Percentiles rank a stretch among this genome's conserved stretches.
These are phyloP conservation scores for Tricholomella constricta DNA, from an alignment of 768 basidiomycete genomes.

Conservation along the genomic window DNA sequence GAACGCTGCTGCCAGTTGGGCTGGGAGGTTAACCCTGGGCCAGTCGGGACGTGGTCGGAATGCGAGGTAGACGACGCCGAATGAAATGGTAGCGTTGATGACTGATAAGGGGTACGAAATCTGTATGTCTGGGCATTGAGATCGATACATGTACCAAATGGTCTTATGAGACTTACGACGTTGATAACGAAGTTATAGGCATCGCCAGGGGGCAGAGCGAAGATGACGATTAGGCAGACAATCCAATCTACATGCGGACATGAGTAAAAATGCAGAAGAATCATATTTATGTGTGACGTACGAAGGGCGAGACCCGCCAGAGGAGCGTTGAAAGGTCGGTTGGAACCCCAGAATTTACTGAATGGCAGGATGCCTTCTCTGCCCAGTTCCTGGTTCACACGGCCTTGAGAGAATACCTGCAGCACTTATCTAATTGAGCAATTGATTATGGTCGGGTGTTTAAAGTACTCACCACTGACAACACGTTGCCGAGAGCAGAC, in stretches of 20 bases:
- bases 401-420: constrained; percentile 31
- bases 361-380: constrained; percentile 63
- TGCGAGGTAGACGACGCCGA: constrained; percentile 47
- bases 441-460: constrained; percentile 17
- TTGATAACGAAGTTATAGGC: constrained; percentile 67
- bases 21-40: constrained; percentile 20
- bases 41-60: constrained; percentile 28
- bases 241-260: constrained; percentile 29
- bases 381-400: constrained; percentile 64
- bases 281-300: constrained; percentile 33
- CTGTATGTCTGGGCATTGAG: constrained; percentile 12
- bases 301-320: constrained; percentile 56
- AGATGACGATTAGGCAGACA: constrained; percentile 38
- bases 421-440: not conserved
- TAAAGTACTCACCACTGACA: constrained; percentile 40
- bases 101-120: constrained; percentile 50
- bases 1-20: constrained; percentile 34
- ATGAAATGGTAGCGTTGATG: constrained; percentile 53
- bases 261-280: constrained; percentile 4
- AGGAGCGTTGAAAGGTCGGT: constrained; percentile 63
- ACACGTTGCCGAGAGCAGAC: constrained; percentile 60
- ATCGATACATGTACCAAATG: not conserved
- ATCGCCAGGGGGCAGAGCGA: constrained; percentile 59
- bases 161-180: constrained; percentile 38
- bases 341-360: constrained; percentile 62